Evolutionary conservation across 2,329 filamentous ascomycete genomes (phyloP).

Genomic region (Fusarium virguliforme): DNA sequence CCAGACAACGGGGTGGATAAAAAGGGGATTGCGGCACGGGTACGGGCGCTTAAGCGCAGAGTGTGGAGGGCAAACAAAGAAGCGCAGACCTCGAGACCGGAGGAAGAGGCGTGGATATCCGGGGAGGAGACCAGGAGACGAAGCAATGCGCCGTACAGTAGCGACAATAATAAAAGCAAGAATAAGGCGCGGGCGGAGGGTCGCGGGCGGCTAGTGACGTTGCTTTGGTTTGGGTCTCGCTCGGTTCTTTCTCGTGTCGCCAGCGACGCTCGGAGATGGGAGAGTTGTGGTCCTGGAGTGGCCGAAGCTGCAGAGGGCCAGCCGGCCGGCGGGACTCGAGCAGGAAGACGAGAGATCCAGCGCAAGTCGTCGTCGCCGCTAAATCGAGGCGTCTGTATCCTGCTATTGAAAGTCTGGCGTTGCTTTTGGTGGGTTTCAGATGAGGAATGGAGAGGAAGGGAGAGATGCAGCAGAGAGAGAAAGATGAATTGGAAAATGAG

Average conservation of each 20-base stretch:
- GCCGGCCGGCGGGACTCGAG: no score
- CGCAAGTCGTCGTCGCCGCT: constrained; percentile 5
- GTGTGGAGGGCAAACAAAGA: constrained; percentile 24
- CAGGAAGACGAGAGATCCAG: not conserved
- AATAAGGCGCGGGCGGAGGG: constrained; percentile 20
- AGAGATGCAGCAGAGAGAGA: constrained; percentile 2
- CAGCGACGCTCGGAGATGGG: constrained; percentile 31
- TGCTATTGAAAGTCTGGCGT: not conserved
- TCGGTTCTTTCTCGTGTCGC: constrained; percentile 17
- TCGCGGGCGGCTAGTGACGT: constrained; percentile 39
- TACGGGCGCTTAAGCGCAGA: constrained; percentile 43
- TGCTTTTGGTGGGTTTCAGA: constrained; percentile 35
- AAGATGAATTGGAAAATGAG: constrained; percentile 25
- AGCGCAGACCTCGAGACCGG: constrained; percentile 9
- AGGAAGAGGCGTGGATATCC: constrained; percentile 28
- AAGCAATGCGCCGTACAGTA: constrained; percentile 28
- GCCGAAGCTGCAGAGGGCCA: constrained; percentile 38
- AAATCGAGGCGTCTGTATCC: not conserved
- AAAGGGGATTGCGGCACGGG: constrained; percentile 43
- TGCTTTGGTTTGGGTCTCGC: constrained; percentile 14
- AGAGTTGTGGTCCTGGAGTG: constrained; percentile 37
- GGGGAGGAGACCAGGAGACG: constrained; percentile 13
- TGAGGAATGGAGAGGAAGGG: constrained; percentile 28
- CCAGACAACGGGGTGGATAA: constrained; percentile 36
- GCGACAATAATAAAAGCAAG: constrained; percentile 18